phyloP scores from a whole-genome alignment of 2,329 filamentous ascomycete species.

The Calonectria pauciramosa region DNA sequence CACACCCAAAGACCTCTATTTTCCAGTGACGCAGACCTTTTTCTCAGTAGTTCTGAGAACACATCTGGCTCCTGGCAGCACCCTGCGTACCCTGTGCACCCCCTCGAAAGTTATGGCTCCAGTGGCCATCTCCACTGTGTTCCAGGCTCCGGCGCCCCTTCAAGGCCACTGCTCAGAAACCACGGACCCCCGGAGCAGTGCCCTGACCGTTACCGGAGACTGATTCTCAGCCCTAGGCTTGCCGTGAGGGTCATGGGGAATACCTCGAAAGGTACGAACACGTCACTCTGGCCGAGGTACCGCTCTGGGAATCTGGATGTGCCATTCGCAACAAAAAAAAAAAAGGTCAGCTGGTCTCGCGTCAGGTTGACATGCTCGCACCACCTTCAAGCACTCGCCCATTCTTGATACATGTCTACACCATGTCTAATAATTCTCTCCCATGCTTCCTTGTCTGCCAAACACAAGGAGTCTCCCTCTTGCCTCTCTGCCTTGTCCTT shows the following conservation, averaged over 20 bases:
- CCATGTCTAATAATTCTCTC: background rate
- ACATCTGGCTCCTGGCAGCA: background rate
- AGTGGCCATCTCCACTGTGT: slow-evolving; percentile 13
- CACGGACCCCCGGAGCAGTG: background rate
- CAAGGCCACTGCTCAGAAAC: background rate
- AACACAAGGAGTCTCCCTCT: background rate
- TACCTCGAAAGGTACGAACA: slow-evolving; percentile 19
- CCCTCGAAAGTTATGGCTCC: background rate
- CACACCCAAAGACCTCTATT: background rate
- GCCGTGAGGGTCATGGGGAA: background rate
- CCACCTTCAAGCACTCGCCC: slow-evolving; percentile 4
- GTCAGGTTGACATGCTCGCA: background rate
- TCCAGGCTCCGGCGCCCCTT: slow-evolving; percentile 13
- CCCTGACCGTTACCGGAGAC: slow-evolving; percentile 25
- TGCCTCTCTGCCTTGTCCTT: slow-evolving; percentile 7
- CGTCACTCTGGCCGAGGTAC: slow-evolving; percentile 22
- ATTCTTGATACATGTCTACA: background rate
- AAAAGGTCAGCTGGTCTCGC: slow-evolving; percentile 18
- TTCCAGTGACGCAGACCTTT: background rate
- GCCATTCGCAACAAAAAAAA: background rate
- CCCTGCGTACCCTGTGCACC: background rate
- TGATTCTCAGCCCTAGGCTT: background rate
- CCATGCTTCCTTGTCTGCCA: background rate
- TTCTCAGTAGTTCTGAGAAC: background rate
- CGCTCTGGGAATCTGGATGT: background rate